Evolutionary conservation across 176 grass and related monocot genomes (phyloP), one percentile per base, ranked within the genome.

Genomic region (Avena atlantica): DNA sequence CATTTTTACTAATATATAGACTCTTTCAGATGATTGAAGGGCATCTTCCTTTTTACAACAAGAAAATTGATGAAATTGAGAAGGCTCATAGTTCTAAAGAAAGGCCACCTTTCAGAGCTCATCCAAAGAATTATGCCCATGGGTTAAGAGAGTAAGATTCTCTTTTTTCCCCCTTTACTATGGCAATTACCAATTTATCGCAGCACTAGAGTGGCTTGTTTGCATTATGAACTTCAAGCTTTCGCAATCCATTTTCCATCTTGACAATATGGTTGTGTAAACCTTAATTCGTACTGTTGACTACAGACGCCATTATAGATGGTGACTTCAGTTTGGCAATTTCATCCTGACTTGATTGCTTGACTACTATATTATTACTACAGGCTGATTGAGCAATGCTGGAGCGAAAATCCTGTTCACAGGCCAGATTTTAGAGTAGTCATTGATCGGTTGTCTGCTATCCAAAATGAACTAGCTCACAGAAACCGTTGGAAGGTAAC

Each of bases 1-100:
- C 12, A 27, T 36, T 70, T 81, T 53, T 85, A 56, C 52, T 76
- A 0, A 27, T 47, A n/a, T 60, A 73, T 83, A 48, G 76, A 85
- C 29, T 81, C 58, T 83, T 89, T 59, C 85, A 96, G 97, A 94
- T 99, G 97, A 99, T 96, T 87, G 97, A 99, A 96, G 94, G 97
- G 27, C 84, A 87, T 83, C 92, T 84, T 8, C 97, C 97, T 13
- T 99, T 94, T 91, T 49, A 82, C 53, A 36, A 86, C 45, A 99
- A 94, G 86, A 85, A 91, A 85, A 89, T 89, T 78, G 74, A 79
- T 89, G 94, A 99, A 75, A 93, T 96, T 81, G 80, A 88, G 72
- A 94, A 90, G 92, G 90, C 81, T n/a, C 87, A 94, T 68, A 90
- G 81, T 81, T 85, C 82, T 79, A 96, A 99, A 89, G 97, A 99